These are phyloP conservation scores for Pseudogymnoascus sp. DNA, from an alignment of 2,329 filamentous ascomycete species.

Conservation along the genomic window DNA sequence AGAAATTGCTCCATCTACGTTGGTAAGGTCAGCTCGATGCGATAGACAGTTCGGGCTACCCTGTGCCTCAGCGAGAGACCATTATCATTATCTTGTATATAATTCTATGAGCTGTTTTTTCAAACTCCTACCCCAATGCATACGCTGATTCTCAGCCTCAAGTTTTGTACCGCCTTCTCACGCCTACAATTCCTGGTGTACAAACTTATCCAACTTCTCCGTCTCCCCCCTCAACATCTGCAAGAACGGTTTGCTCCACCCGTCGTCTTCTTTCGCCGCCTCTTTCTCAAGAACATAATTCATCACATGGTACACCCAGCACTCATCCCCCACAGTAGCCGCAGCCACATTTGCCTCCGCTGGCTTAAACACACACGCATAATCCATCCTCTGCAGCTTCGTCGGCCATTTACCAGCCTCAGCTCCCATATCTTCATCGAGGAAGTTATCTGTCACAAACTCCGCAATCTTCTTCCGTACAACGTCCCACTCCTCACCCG, in stretches of 20 bases:
- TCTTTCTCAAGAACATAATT: constrained; percentile 11
- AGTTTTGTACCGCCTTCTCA: neutral
- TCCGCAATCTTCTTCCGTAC: constrained; percentile 49
- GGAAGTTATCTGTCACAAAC: constrained; percentile 56
- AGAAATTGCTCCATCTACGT: too few species aligned
- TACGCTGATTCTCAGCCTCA: constrained; percentile 4
- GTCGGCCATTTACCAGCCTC: constrained; percentile 49
- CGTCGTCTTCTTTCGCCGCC: neutral
- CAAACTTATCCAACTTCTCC: constrained; percentile 6
- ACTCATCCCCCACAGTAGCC: constrained; percentile 40
- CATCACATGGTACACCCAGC: constrained; percentile 50
- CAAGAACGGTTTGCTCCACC: constrained; percentile 2
- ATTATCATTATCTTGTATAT: constrained; percentile 8
- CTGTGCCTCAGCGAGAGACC: neutral
- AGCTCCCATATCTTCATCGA: constrained; percentile 60
- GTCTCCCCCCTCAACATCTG: constrained; percentile 9
- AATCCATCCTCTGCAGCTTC: constrained; percentile 23
- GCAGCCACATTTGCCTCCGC: neutral
- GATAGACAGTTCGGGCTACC: too few species aligned
- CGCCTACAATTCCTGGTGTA: constrained; percentile 9
- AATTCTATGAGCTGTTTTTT: neutral
- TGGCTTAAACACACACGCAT: constrained; percentile 25
- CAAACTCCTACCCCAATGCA: neutral
- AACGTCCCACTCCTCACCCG: constrained; percentile 41
- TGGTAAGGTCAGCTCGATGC: too few species aligned